A percentile compares a stretch with the other conserved stretches of the same genome.
These are phyloP conservation scores for Coniochaeta ligniaria DNA, from an alignment of 2,329 filamentous ascomycete species.

Conservation along the genomic window DNA sequence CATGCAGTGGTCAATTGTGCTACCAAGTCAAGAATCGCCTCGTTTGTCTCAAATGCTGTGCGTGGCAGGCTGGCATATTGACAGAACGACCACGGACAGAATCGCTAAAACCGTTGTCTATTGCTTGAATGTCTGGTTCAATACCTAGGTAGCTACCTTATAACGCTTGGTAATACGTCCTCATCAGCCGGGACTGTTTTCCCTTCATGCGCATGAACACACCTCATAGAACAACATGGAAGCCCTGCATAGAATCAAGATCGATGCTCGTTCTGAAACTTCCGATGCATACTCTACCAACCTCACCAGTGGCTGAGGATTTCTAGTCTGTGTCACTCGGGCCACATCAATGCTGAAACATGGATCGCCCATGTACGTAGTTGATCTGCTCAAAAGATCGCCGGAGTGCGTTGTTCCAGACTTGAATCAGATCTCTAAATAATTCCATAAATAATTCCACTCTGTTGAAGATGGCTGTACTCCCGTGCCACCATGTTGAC, in stretches of 20 bases:
- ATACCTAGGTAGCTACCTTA: not conserved
- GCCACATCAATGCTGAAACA: not conserved
- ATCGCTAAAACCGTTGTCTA: not conserved
- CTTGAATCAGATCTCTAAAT: not conserved
- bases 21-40: not conserved
- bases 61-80: not conserved
- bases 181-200: not conserved
- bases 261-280: not conserved
- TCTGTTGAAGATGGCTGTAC: not conserved
- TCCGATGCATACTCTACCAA: not conserved
- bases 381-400: not conserved
- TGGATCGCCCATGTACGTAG: not conserved
- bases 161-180: not conserved
- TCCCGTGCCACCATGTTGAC: not conserved
- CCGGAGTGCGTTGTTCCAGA: not conserved
- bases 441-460: not conserved
- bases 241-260: not conserved
- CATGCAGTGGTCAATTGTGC: not conserved
- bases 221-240: not conserved
- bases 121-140: not conserved
- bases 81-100: not conserved
- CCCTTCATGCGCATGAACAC: not conserved
- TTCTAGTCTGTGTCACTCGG: not conserved
- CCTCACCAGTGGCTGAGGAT: not conserved
- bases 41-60: not conserved